Conservation (phyloP, 169 alveolate species). For the Plasmodium berghei region DNA sequence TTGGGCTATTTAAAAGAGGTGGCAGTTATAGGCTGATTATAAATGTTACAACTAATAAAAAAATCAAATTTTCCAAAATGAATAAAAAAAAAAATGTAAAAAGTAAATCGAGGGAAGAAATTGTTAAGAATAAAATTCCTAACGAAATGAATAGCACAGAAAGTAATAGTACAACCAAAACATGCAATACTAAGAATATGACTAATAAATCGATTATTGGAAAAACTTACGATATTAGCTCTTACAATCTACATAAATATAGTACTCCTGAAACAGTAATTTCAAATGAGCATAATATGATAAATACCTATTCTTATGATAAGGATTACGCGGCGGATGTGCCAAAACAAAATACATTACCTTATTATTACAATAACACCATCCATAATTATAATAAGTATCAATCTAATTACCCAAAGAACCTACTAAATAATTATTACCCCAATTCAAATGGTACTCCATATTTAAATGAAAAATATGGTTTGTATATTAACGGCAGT, state of each 20-base stretch:
- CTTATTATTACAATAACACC: constrained; percentile 6
- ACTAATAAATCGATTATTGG: not conserved
- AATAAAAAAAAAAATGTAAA: constrained; percentile 19
- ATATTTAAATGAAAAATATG: too few species aligned
- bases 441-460: too few species aligned
- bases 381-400: not conserved
- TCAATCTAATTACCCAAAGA: not conserved
- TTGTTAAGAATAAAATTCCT: constrained; percentile 9
- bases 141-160: constrained; percentile 8
- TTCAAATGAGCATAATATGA: not conserved
- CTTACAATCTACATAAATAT: not conserved
- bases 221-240: constrained; percentile 13
- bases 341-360: not conserved
- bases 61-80: constrained; percentile 12
- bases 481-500: not conserved
- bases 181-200: not conserved
- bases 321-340: not conserved
- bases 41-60: not conserved
- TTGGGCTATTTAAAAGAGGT: too few species aligned
- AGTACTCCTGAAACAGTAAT: constrained; percentile 4
- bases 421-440: not conserved
- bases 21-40: too few species aligned
- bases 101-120: constrained; percentile 4
- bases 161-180: not conserved
- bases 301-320: constrained; percentile 1